Evolutionary conservation across 2,329 filamentous ascomycete species (phyloP), one percentile per base, ranked within the genome.

Genomic region (Stagonosporopsis cucurbitacearum): DNA sequence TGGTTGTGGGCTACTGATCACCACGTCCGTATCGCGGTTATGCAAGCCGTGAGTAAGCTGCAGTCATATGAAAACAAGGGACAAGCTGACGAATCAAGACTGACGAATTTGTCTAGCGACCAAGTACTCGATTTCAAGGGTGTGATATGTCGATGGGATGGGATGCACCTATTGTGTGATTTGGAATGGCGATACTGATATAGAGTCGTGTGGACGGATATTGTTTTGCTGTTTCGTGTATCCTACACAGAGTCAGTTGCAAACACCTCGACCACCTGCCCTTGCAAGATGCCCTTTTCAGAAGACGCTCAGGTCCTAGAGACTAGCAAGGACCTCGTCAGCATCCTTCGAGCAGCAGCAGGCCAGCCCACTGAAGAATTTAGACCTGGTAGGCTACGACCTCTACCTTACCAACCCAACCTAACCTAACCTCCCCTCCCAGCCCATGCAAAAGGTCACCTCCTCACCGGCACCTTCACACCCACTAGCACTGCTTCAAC

Each of bases 401-500:
- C 11, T 20, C 28, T 6, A 17, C 12, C 11, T 28, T 46, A 33
- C 49, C 54, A 15, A 56, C 12, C 30, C 46, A 25, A 6, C 11
- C 56, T 58, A 47, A 59, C 46, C 44, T 32, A n/a, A n/a, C n/a
- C n/a, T n/a, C n/a, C n/a, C n/a, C 35, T 6, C 32, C 37, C 54
- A 83, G 83, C 82, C 9, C 84, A 87, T 58, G 83, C 83, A 17
- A 80, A 82, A 71, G 84, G 84, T 12, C 69, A 78, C 26, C 75
- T 86, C 33, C 68, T 84, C 11, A 80, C 70, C 6, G 84, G 84
- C 28, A 81, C 74, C 20, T 86, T 86, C 69, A 80, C 72, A 1
- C 83, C 84, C 3, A 78, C 78, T 2, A 3, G 72, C 0, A 65
- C 70, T 35, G 82, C 82, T 13, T 65, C 73, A 3, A 61, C 67